Evolutionary conservation across 2,329 filamentous ascomycete genomes (phyloP).

Genomic region (Sphaerostilbella broomeana): DNA sequence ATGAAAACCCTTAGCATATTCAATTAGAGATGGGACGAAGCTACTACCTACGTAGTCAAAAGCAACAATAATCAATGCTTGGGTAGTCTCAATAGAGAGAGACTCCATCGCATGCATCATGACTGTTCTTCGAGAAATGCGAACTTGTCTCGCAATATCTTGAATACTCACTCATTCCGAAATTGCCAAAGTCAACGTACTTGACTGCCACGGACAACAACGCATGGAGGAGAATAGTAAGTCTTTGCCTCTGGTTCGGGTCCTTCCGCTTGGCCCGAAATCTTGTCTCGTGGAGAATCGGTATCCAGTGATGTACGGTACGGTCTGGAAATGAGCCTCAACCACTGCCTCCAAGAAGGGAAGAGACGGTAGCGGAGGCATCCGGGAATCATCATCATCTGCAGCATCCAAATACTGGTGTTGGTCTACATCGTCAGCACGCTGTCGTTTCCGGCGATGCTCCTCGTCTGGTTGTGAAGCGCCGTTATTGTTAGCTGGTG

Average conservation of each 20-base stretch:
- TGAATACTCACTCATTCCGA: slow-evolving; percentile 4
- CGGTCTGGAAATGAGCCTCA: slow-evolving; percentile 10
- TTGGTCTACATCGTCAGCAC: background rate
- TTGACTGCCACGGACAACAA: slow-evolving; percentile 8
- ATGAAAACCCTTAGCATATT: background rate
- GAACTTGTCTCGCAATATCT: slow-evolving; percentile 6
- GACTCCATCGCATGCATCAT: slow-evolving; percentile 5
- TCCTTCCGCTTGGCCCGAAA: slow-evolving; percentile 7
- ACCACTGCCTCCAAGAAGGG: slow-evolving; percentile 8
- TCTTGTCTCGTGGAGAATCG: slow-evolving; percentile 9
- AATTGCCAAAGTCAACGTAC: slow-evolving; percentile 5
- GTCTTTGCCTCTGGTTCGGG: background rate
- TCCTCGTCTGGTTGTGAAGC: background rate
- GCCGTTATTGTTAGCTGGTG: background rate
- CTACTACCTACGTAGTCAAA: slow-evolving; percentile 4
- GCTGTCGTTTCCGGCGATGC: background rate
- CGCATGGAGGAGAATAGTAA: slow-evolving; percentile 4
- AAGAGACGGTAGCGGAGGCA: slow-evolving; percentile 1
- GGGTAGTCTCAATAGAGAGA: slow-evolving; percentile 4
- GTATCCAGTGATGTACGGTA: slow-evolving; percentile 9
- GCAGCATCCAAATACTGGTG: background rate
- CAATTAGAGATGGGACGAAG: background rate
- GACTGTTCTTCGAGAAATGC: slow-evolving; percentile 3
- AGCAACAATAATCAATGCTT: slow-evolving; percentile 3
- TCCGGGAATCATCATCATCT: background rate